Base-by-base conservation (phyloP, 179 eudicot species). In the Vitellaria paradoxa region DNA sequence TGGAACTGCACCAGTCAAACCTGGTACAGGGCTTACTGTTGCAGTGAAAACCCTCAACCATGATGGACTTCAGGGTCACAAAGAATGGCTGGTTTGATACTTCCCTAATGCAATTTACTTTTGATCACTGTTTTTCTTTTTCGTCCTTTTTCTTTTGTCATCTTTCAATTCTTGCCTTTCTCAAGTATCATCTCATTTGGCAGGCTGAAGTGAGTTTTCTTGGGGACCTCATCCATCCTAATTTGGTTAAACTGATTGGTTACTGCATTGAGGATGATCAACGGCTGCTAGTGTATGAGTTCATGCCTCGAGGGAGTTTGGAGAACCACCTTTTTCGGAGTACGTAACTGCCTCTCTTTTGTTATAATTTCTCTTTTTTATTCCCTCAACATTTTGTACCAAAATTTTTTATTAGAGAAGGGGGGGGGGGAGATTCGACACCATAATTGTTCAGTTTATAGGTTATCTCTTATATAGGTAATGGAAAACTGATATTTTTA, bases 191-290 rank as follows among this genome's bases (percentile, higher is more conserved):
- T 63, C n/a, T 69, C 59, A 46, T 74, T 79, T 82, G 78, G 79
- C 84, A 87, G 88, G 88, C 90, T 75, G 90, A 87, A 81, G 90
- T 87, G 13, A 85, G 82, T 78, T 87, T 81, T 77, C 83, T 87
- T 67, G 88, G 90, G 14, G 86, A 87, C 57, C 90, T 87, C 66
- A 70, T 87, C 60, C 86, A 85, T 78, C 86, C 85, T 12, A 87
- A 87, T 79, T 80, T 87, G 81, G 90, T 87, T 76, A 87, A 85
- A 74, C 68, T 87, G 79, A 85, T 87, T 57, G 87, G 87, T 73
- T 85, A 84, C 72, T 84, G 87, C 76, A 81, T 81, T 73, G 87
- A 84, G 73, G 87, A 84, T 79, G 82, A 84, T 82, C 87, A 85
- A 72, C 70, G 87, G 53, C 65, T 85, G 76, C 80, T 85, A 55